Conservation (phyloP, 371 early-diverging fungal species). For the Mucor irregularis region DNA sequence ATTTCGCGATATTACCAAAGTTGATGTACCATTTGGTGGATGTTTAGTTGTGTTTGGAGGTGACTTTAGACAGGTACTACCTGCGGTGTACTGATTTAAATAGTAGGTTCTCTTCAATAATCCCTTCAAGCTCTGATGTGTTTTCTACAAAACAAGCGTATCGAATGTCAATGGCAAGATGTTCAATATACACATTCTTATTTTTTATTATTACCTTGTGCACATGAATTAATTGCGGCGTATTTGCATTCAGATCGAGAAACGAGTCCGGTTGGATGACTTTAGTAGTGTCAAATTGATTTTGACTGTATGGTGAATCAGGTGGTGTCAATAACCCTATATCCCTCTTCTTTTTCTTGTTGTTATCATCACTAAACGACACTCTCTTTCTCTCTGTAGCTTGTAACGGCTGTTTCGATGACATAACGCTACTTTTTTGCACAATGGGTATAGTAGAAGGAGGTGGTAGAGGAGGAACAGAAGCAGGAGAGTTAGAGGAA, state of each 20-base stretch:
- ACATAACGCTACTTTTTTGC: no score
- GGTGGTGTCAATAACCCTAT: constrained; percentile 18
- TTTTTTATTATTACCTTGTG: constrained; percentile 23
- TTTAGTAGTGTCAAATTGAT: background rate
- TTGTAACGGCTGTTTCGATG: no score
- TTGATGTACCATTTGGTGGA: constrained; percentile 29
- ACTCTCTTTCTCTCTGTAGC: no score
- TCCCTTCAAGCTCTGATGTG: constrained; percentile 19
- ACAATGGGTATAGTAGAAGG: no score
- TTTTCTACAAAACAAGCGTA: constrained; percentile 14
- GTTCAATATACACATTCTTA: no score
- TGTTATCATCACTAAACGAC: no score
- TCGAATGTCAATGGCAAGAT: background rate
- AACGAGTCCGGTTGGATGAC: background rate
- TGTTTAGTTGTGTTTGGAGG: no score
- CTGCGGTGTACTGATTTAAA: constrained; percentile 14
- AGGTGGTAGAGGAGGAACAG: background rate
- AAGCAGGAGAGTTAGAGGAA: no score
- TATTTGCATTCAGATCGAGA: background rate
- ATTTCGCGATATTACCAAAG: constrained; percentile 18
- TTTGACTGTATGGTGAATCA: constrained; percentile 4
- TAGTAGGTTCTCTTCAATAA: constrained; percentile 14
- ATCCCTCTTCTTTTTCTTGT: no score
- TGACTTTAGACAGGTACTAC: no score
- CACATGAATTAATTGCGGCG: constrained; percentile 14